Percentiles rank a stretch among this genome's conserved stretches.
These are phyloP conservation scores for Plantago ovata DNA, from an alignment of 257 asterid species.

Conservation along the genomic window DNA sequence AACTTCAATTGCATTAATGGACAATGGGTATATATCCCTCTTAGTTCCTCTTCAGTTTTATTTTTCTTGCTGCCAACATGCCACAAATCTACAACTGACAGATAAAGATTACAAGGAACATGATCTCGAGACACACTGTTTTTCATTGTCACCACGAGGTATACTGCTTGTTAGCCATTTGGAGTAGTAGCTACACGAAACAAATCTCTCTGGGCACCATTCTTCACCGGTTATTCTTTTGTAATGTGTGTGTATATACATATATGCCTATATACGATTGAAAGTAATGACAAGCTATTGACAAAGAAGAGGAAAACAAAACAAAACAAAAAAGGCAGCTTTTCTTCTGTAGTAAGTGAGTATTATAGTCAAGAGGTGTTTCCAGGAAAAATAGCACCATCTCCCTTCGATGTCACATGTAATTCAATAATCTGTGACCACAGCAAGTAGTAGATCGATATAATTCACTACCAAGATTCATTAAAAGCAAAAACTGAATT, in stretches of 20 bases:
- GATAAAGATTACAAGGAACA: too few relatives aligned
- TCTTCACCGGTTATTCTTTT: slow-evolving; percentile 9
- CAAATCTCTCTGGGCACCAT: not conserved
- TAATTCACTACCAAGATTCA: slow-evolving; percentile 1
- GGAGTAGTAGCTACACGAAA: slow-evolving; percentile 3
- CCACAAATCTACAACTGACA: too few relatives aligned
- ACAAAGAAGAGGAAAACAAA: too few relatives aligned
- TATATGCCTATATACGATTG: not conserved
- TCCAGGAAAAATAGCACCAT: not conserved
- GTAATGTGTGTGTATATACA: not conserved
- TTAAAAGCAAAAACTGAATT: not conserved
- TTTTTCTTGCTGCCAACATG: too few relatives aligned
- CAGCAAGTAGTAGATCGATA: not conserved
- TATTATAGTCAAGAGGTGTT: slow-evolving; percentile 1
- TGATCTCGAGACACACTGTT: not conserved
- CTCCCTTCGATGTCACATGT: not conserved
- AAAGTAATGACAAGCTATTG: not conserved
- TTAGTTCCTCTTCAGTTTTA: too few relatives aligned
- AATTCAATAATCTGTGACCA: slow-evolving; percentile 11
- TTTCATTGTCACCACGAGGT: not conserved
- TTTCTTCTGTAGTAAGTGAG: not conserved
- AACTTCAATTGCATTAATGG: too few relatives aligned
- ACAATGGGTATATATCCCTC: too few relatives aligned
- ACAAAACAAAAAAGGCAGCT: too few relatives aligned
- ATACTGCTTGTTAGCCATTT: not conserved